phyloP scores from a whole-genome alignment of 805 yeast genomes.

The Myxozyma geophila region DNA sequence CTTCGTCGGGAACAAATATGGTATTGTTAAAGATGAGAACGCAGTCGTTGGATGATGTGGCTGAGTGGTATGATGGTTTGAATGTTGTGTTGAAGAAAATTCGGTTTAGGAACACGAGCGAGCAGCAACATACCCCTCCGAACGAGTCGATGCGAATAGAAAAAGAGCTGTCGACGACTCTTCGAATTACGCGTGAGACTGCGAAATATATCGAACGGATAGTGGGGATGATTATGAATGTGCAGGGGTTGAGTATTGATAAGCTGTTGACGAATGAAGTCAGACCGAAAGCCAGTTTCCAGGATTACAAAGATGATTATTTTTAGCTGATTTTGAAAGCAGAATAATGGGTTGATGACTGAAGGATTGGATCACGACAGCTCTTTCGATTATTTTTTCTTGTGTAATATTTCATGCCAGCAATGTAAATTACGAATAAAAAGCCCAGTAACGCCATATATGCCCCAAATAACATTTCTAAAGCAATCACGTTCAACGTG shows the following conservation, averaged over 20 bases:
- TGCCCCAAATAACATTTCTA: too few relatives aligned
- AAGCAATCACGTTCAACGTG: too few relatives aligned
- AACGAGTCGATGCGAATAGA: background rate
- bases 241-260: slow-evolving; percentile 9
- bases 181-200: slow-evolving; percentile 9
- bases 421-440: too few relatives aligned
- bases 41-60: slow-evolving; percentile 7
- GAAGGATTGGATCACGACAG: too few relatives aligned
- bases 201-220: slow-evolving; percentile 2
- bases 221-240: slow-evolving; percentile 4
- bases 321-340: too few relatives aligned
- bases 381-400: too few relatives aligned
- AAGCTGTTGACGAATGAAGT: background rate
- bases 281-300: background rate
- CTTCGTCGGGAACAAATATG: background rate
- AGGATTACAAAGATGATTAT: background rate
- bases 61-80: slow-evolving; percentile 32
- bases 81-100: slow-evolving; percentile 9
- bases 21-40: slow-evolving; percentile 17
- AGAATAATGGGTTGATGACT: too few relatives aligned
- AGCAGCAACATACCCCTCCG: background rate
- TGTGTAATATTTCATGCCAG: too few relatives aligned
- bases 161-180: background rate
- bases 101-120: slow-evolving; percentile 8
- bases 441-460: too few relatives aligned